These are phyloP conservation scores for Eucalyptus viminalis DNA, from an alignment of 345 rosid genomes.

Conservation along the genomic window DNA sequence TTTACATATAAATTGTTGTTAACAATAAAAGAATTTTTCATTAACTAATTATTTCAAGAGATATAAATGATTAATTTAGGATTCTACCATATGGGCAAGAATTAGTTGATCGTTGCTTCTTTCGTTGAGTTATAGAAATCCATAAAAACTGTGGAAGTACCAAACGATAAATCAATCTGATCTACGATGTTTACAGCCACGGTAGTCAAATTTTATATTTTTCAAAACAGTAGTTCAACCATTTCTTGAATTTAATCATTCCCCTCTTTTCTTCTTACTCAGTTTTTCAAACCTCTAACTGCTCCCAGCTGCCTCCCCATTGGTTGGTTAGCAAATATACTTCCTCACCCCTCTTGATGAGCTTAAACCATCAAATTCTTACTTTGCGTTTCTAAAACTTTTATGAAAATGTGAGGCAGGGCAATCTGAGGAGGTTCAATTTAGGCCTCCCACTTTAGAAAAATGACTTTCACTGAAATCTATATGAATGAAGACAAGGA, in stretches of 20 bases:
- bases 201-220: neutral
- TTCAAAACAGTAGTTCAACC: neutral
- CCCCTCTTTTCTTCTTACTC: neutral
- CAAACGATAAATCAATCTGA: too few relatives aligned
- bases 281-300: neutral
- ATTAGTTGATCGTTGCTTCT: too few relatives aligned
- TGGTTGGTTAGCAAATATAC: neutral
- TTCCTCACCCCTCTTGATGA: neutral
- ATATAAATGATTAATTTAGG: too few relatives aligned
- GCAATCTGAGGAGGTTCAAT: neutral
- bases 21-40: too few relatives aligned
- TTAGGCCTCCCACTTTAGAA: neutral
- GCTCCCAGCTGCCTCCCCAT: neutral
- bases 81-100: too few relatives aligned
- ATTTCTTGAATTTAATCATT: neutral
- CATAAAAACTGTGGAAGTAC: too few relatives aligned
- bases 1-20: too few relatives aligned
- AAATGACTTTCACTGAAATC: neutral
- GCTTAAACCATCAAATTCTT: neutral
- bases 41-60: too few relatives aligned
- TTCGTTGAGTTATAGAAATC: too few relatives aligned
- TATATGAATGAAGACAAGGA: neutral
- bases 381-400: neutral
- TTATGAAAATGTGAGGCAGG: neutral
- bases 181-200: neutral